Evolutionary conservation across 768 basidiomycete genomes (phyloP).

Genomic region (Plicaturopsis crispa): DNA sequence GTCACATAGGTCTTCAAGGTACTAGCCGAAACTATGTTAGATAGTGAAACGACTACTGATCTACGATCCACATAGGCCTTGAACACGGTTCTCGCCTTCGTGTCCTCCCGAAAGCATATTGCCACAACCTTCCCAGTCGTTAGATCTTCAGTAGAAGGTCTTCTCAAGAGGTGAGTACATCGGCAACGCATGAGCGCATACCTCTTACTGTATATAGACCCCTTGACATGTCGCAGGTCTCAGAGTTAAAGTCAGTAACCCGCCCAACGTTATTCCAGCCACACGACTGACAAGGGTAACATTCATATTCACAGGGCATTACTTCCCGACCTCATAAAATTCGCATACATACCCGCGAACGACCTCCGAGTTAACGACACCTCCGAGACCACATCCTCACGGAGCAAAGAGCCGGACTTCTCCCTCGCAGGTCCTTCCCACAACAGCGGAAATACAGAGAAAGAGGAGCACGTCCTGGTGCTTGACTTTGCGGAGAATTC

Average conservation of each 20-base stretch:
- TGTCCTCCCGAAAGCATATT: slow-evolving; percentile 73
- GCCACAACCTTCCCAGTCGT: slow-evolving; percentile 75
- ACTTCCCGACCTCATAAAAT: slow-evolving; percentile 74
- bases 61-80: slow-evolving; percentile 46
- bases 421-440: slow-evolving; percentile 17
- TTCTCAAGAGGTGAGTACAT: slow-evolving; percentile 61
- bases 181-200: neutral
- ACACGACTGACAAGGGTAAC: neutral
- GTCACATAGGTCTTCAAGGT: slow-evolving; percentile 38
- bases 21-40: slow-evolving; percentile 5
- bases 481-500: slow-evolving; percentile 44
- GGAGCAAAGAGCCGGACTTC: slow-evolving; percentile 36
- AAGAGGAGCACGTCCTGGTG: slow-evolving; percentile 41
- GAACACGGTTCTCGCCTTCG: slow-evolving; percentile 84
- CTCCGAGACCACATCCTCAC: slow-evolving; percentile 21
- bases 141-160: slow-evolving; percentile 70
- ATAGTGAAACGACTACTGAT: slow-evolving; percentile 1
- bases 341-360: slow-evolving; percentile 68
- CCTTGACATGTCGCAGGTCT: slow-evolving; percentile 67
- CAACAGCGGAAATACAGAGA: slow-evolving; percentile 20
- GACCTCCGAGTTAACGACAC: slow-evolving; percentile 47
- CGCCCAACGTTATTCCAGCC: neutral
- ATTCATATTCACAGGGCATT: slow-evolving; percentile 48
- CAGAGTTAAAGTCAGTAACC: slow-evolving; percentile 69
- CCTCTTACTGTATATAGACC: slow-evolving; percentile 37